Evolutionary conservation across 768 basidiomycete species (phyloP), one percentile per base, ranked within the genome.

Genomic region (Russula earlei): DNA sequence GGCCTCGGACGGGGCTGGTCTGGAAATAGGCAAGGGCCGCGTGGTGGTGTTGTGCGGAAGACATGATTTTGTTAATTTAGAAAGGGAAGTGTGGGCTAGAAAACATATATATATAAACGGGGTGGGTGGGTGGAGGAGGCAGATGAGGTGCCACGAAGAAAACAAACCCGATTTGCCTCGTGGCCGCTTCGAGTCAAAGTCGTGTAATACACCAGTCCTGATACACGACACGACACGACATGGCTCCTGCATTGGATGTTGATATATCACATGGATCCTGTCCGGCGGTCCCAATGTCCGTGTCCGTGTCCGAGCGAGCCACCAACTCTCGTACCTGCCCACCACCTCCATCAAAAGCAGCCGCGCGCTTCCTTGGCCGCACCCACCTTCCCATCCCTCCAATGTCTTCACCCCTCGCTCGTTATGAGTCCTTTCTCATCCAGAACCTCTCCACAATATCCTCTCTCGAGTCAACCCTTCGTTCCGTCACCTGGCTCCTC

Each of bases 401-500:
- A 60, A 87, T 87, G 85, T 74, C 83, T 62, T 76, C 78, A 47
- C 75, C 80, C 38, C 64, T 84, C 63, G 81, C 80, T 59, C 82
- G 74, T 68, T 95, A 95, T 70, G 91, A 94, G 67, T 71, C 78
- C 25, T 88, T 92, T 65, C 77, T 96, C 57, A 73, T 96, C 55
- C 78, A 84, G 54, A 96, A 97, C 71, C 83, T 88, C 22, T 82
- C 85, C 2, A 83, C 88, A 20, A 88, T 97, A 49, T 84, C 87
- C 19, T 81, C 84, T n/a, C 72, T 97, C 63, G 95, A 98, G 70
- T 91, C 87, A 17, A 83, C 87, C 25, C 71, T 98, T 61, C 77
- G 91, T 61, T 93, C 91, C 37, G 72, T 97, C 55, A 93, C 92
- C 44, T 98, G 94, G 93, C 84, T 98, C 64, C 73, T 98, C 42